phyloP scores from a whole-genome alignment of 2,329 filamentous ascomycete species.

The Arthrobotrys iridis region DNA sequence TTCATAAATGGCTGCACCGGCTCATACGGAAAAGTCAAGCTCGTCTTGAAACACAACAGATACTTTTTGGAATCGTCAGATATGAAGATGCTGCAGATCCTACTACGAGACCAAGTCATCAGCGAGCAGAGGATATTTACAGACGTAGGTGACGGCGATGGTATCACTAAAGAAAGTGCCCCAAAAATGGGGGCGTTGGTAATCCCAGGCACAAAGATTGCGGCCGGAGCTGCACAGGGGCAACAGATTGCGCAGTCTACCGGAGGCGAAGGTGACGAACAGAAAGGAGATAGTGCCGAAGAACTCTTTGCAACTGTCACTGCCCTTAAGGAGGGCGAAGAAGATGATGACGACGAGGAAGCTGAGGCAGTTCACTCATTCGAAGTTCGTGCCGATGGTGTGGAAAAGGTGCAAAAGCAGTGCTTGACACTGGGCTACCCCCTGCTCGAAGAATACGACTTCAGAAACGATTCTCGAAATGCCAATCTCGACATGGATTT shows the following conservation, averaged over 20 bases:
- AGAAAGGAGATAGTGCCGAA: conserved; percentile 66
- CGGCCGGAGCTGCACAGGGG: conserved; percentile 84
- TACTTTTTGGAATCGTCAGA: conserved; percentile 95
- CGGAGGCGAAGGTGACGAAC: conserved; percentile 64
- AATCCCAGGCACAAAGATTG: conserved; percentile 93
- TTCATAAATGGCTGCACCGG: conserved; percentile 86
- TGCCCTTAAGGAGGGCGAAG: conserved; percentile 72
- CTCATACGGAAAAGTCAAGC: conserved; percentile 93
- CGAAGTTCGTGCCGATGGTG: conserved; percentile 82
- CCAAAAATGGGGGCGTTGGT: conserved; percentile 87
- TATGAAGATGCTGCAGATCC: conserved; percentile 81
- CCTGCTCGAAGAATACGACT: conserved; percentile 96
- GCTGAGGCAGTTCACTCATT: conserved; percentile 91
- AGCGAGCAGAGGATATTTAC: conserved; percentile 77
- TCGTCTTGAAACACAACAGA: conserved; percentile 92
- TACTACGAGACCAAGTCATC: conserved; percentile 86
- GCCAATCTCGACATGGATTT: conserved; percentile 93
- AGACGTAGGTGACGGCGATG: conserved; percentile 69
- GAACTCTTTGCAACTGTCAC: conserved; percentile 74
- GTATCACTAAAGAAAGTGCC: conserved; percentile 80
- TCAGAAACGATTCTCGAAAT: conserved; percentile 88
- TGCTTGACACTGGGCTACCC: conserved; percentile 88
- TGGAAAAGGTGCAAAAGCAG: conserved; percentile 87
- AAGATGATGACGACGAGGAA: conserved; percentile 77
- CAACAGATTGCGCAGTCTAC: conserved; percentile 51